Evolutionary conservation across 495 filamentous ascomycete species (phyloP).

Genomic region (Penicillium daleae): DNA sequence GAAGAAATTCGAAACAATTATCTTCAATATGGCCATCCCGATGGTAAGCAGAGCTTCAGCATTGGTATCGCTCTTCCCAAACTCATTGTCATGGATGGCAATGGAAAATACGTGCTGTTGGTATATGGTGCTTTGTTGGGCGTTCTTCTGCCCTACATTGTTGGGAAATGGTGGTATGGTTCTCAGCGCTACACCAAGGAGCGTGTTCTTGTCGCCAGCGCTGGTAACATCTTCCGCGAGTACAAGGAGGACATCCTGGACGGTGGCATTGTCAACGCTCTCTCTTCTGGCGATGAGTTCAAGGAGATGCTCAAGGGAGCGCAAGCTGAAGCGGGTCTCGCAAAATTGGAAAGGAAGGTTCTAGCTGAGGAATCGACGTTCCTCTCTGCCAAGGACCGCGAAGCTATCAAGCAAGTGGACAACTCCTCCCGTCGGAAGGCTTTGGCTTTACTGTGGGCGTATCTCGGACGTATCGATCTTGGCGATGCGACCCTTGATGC

Average conservation of each 20-base stretch:
- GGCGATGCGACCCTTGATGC: slow-evolving; percentile 68
- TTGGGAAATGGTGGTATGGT: slow-evolving; percentile 98
- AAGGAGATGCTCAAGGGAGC: slow-evolving; percentile 71
- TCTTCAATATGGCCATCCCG: slow-evolving; percentile 91
- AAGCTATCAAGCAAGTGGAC: slow-evolving; percentile 67
- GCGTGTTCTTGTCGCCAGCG: slow-evolving; percentile 85
- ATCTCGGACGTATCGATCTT: slow-evolving; percentile 82
- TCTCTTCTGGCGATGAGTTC: slow-evolving; percentile 85
- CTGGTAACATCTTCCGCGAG: slow-evolving; percentile 89
- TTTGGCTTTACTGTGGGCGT: slow-evolving; percentile 91
- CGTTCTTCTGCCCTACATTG: slow-evolving; percentile 87
- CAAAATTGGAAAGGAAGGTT: slow-evolving; percentile 80
- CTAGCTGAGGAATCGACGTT: slow-evolving; percentile 58
- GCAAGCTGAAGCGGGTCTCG: slow-evolving; percentile 72
- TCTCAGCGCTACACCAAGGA: slow-evolving; percentile 91
- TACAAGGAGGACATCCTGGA: slow-evolving; percentile 83
- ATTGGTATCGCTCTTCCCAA: slow-evolving; percentile 96
- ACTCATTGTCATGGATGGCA: slow-evolving; percentile 89
- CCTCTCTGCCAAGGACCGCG: slow-evolving; percentile 58
- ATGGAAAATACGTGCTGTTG: slow-evolving; percentile 92
- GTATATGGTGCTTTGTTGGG: slow-evolving; percentile 87
- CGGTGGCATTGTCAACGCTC: slow-evolving; percentile 74
- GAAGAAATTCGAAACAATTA: slow-evolving; percentile 97
- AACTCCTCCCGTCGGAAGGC: slow-evolving; percentile 80
- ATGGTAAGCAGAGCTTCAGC: slow-evolving; percentile 96